Conservation (phyloP, 495 filamentous ascomycete species). For the Xylaria acuta region DNA sequence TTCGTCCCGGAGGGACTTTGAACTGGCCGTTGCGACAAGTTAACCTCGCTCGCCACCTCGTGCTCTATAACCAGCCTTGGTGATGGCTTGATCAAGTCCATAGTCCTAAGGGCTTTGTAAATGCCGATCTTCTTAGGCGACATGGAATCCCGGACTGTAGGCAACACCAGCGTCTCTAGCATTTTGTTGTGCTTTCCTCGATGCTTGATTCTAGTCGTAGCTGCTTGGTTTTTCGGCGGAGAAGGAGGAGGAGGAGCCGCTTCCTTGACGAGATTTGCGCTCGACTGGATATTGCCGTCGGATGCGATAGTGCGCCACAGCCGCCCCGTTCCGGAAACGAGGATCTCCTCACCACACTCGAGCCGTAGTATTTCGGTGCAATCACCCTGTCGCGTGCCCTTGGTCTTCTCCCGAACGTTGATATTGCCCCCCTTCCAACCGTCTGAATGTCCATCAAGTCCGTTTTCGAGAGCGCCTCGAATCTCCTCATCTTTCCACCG, state of each 20-base stretch:
- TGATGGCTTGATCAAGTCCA: slow-evolving; percentile 24
- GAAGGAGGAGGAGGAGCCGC: background rate
- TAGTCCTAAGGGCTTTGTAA: slow-evolving; percentile 7
- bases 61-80: slow-evolving; percentile 19
- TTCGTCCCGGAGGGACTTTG: background rate
- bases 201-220: background rate
- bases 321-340: slow-evolving; percentile 37
- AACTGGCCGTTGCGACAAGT: background rate
- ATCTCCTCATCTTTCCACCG: slow-evolving; percentile 56
- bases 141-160: slow-evolving; percentile 25
- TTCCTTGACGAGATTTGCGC: background rate
- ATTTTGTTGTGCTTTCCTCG: slow-evolving; percentile 9
- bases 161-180: background rate
- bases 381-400: slow-evolving; percentile 18
- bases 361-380: slow-evolving; percentile 42
- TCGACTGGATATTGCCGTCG: background rate
- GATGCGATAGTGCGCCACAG: slow-evolving; percentile 28
- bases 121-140: slow-evolving; percentile 10
- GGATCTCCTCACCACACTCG: slow-evolving; percentile 42
- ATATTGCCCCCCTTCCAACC: slow-evolving; percentile 14
- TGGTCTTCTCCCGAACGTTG: slow-evolving; percentile 25
- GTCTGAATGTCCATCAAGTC: background rate
- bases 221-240: background rate
- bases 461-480: slow-evolving; percentile 33
- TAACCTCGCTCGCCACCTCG: background rate